Evolutionary conservation across 345 rosid species (phyloP), one percentile per base, ranked within the genome.

Genomic region (Brassica juncea): DNA sequence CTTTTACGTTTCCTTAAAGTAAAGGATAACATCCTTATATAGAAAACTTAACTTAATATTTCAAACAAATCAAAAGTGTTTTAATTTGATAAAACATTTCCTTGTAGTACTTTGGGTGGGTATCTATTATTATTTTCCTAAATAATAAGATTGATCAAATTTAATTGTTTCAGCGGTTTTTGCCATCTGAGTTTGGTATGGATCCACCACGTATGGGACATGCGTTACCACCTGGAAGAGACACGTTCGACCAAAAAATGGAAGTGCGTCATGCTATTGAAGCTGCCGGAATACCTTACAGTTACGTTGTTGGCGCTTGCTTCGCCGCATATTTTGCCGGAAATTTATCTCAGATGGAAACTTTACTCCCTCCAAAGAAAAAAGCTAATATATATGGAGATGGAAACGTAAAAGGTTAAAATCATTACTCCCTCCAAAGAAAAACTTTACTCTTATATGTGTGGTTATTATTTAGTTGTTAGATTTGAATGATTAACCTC

Each of bases 101-200:
- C 0, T 30, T 42, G 3, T 23, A 3, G 15, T 30, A 28, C 0
- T 30, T 75, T 10, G 15, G 15, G 60, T 58, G 21, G 49, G 27
- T 2, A 16, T 65, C 8, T 62, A 23, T 52, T 14, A 47, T 47
- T 14, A 14, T 14, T n/a, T 60, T n/a, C 2, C 0, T 7, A 64
- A 34, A 63, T 9, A 15, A 42, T 31, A 12, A 6, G 30, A 30
- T 11, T 19, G 1, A 12, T 30, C 16, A 61, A 70, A 16, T 1
- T 1, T 14, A 58, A 61, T 5, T 8, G 4, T 34, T 70, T 52
- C 42, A 94, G 97, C 83, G 97, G 16, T 92, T 94, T 76, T 74
- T 94, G 82, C 97, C 97, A 0, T 92, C 97, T 1, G 99, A 94
- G 70, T 94, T 91, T 71, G 99, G 99, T 3, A 92, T 87, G 84